Conservation (phyloP, 1,284 basidiomycete species). For the Mycena citricolor region DNA sequence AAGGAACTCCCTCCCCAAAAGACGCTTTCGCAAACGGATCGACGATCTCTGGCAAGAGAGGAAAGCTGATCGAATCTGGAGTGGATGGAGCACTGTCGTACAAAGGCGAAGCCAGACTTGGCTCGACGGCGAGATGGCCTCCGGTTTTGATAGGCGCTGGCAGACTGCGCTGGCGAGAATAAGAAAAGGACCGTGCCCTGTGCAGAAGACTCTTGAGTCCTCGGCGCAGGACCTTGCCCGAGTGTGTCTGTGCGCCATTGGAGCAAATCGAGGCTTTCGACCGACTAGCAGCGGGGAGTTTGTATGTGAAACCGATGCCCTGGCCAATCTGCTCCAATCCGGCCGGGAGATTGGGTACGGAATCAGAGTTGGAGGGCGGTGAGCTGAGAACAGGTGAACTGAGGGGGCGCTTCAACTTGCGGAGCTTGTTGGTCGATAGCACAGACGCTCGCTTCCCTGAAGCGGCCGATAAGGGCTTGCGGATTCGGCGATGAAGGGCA, state of each 20-base stretch:
- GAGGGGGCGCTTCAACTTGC: constrained; percentile 34
- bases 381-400: constrained; percentile 28
- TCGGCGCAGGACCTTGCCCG: constrained; percentile 7
- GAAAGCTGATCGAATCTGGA: constrained; percentile 19
- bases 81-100: constrained; percentile 19
- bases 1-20: too few relatives aligned
- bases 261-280: constrained; percentile 40
- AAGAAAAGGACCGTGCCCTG: constrained; percentile 9
- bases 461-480: constrained; percentile 25
- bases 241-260: constrained; percentile 20
- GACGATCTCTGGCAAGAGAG: constrained; percentile 17
- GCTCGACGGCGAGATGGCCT: neutral
- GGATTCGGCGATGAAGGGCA: constrained; percentile 16
- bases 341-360: constrained; percentile 38
- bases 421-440: constrained; percentile 41
- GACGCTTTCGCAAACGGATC: constrained; percentile 24
- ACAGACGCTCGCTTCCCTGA: constrained; percentile 33
- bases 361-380: constrained; percentile 21
- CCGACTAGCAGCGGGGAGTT: constrained; percentile 30
- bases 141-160: constrained; percentile 16
- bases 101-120: constrained; percentile 10
- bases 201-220: constrained; percentile 13
- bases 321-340: constrained; percentile 53
- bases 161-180: constrained; percentile 9
- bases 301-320: constrained; percentile 55